Evolutionary conservation across 176 grass and related monocot species (phyloP), one percentile per base, ranked within the genome.

Genomic region (Urochloa ruziziensis): DNA sequence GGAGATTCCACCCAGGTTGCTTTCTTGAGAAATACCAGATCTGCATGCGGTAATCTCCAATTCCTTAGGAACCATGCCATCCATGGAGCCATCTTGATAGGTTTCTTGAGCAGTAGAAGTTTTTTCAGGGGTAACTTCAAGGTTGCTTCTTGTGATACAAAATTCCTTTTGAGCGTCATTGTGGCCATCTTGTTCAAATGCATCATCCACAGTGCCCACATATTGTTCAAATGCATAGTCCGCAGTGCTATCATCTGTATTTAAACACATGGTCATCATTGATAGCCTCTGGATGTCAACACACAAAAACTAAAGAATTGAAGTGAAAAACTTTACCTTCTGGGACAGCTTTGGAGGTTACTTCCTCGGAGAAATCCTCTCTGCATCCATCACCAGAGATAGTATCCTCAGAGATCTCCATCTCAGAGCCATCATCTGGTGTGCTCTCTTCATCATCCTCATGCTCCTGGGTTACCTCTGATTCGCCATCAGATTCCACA

Each of bases 331-430:
- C 10, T 86, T 86, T 62, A 88, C 85, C 85, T 84, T 63, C 17
- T 52, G 29, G 47, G 28, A 67, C 33, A 75, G 21, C 15, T 53
- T 7, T 28, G 7, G 68, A 75, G 62, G 59, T 80, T 74, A 83
- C 33, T 67, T 90, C 58, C 74, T 83, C 60, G 0, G 43, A 68
- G 3, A 87, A 83, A 75, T 80, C 60, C 74, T 73, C 84, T 79
- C 18, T 0, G 15, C 74, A 19, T 32, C 25, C 25, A 73, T 74
- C 32, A 43, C 24, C 12, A 0, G 67, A 65, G 15, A 66, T 21
- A 40, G 21, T 23, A 13, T 77, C 78, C 28, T 88, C 83, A 46
- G 75, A 83, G 78, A 86, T 83, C 58, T 92, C 83, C 81, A 76
- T 80, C 63, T 89, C 77, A 79, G 74, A 87, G 30, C 8, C 88